Conservation (phyloP, 2,329 filamentous ascomycete genomes). For the Alternaria rosae region DNA sequence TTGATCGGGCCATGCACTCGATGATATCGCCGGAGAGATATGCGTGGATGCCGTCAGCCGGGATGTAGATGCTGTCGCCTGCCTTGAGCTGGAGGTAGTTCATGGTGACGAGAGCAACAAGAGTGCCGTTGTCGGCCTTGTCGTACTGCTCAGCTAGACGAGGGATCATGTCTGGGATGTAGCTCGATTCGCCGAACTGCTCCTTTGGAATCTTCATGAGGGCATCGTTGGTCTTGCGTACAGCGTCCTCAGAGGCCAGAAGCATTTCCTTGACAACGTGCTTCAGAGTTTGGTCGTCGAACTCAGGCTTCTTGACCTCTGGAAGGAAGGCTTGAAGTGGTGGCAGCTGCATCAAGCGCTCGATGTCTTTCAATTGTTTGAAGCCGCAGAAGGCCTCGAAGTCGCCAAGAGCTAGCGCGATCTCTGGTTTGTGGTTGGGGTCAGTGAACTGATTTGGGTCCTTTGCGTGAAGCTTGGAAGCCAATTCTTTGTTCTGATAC, state of each 20-base stretch:
- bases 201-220: slow-evolving; percentile 59
- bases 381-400: slow-evolving; percentile 82
- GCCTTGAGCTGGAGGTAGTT: slow-evolving; percentile 73
- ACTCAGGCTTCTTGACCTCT: slow-evolving; percentile 49
- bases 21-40: slow-evolving; percentile 77
- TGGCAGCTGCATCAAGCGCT: slow-evolving; percentile 64
- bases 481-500: slow-evolving; percentile 66
- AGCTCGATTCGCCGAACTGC: slow-evolving; percentile 60
- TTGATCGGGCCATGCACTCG: slow-evolving; percentile 78
- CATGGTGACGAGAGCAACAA: slow-evolving; percentile 76
- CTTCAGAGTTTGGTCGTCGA: slow-evolving; percentile 66
- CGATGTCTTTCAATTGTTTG: slow-evolving; percentile 69
- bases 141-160: slow-evolving; percentile 71
- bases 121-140: slow-evolving; percentile 67
- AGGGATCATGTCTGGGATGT: slow-evolving; percentile 71
- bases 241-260: slow-evolving; percentile 59
- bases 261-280: slow-evolving; percentile 64
- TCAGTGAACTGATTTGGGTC: slow-evolving; percentile 74
- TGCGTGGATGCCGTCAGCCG: slow-evolving; percentile 76
- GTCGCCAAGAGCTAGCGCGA: slow-evolving; percentile 72
- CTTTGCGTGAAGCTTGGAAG: slow-evolving; percentile 67
- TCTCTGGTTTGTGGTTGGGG: slow-evolving; percentile 81
- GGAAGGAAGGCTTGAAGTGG: slow-evolving; percentile 64
- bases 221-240: slow-evolving; percentile 62
- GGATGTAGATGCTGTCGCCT: slow-evolving; percentile 74